Base-by-base conservation (phyloP, 1,284 basidiomycete species). In the Ustilago lituana region DNA sequence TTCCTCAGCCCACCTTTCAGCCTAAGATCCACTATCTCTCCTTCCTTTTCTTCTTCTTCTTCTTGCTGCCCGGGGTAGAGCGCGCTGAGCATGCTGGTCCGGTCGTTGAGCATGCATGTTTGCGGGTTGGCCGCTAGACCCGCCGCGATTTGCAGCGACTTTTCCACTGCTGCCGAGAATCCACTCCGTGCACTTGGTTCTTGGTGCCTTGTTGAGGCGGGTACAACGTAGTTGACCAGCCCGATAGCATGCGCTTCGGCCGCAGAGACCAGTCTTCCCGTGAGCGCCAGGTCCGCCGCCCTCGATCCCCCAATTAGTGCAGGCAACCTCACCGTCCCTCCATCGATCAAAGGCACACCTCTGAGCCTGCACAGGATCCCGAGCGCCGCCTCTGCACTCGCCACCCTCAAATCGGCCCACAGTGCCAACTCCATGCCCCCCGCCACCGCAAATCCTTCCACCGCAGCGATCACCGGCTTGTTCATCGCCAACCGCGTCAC, bases 51-150 rank as follows among this genome's bases (percentile, higher is more conserved):
- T 2, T 19, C 27, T 11, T 23, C n/a, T 14, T 17, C 32, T 5
- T 5, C 20, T 11, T 19, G 19, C 12, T 46, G n/a, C 31, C 35
- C 48, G 5, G 48, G 33, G 22, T 64, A 60, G 19, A 64, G 26
- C 5, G 66, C 54, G 20, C 50, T 46, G 23, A 65, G 33, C 52
- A 65, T 60, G 26, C 67, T 70, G 6, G 23, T n/a, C 5, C 67
- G 46, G 23, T 70, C 67, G 39, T 70, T 70, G 14, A 64, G 32
- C 67, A 70, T 70, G 41, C 67, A 70, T 20, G 38, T 70, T 15
- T 59, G 55, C 10, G 67, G 67, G n/a, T 61, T 55, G 1, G 51
- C 49, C 17, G 57, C 53, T 14, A 70, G 15, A 3, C 41, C 29
- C 10, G 52, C 51, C 14, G 67, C 67, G 15, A 65, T 27, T 11